Base-by-base conservation (phyloP, 306 rosid genomes). In the Vigna trinervia region DNA sequence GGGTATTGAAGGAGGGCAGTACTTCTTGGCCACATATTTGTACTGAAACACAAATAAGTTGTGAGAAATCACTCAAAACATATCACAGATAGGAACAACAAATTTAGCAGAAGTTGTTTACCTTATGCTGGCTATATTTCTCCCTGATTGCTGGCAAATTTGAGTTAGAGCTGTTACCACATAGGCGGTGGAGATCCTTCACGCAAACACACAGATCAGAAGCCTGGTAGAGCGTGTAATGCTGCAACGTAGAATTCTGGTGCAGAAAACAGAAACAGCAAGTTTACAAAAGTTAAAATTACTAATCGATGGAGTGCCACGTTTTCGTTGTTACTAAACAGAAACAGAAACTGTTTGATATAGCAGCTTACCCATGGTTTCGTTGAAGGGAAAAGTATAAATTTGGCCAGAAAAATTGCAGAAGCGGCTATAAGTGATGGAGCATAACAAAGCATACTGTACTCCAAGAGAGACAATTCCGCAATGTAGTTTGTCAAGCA, bases 391-490 rank as follows among this genome's bases (percentile, higher is more conserved):
- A 30, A 43, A 54, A 91, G 91, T 5, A 92, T 59, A 66, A 83
- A 95, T 38, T 84, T 90, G 43, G 97, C 97, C 75, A 95, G 80
- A 90, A 95, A 95, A 65, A 95, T 91, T 3, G 97, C 91, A 8
- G 99, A 89, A 41, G 97, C 97, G 26, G 99, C 97, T 19, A 89
- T 41, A 1, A 89, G 85, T 32, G 99, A 92, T 3, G 99, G 99
- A 30, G 97, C 88, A 82, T 90, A 83, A 74, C 86, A 67, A 13
- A 95, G 97, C 97, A 95, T 95, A 34, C 41, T 86, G 82, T 92
- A 95, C 73, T 95, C 98, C 85, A 94, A 66, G 48, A 94, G 95
- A 66, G 98, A 92, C 73, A 94, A 69, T 56, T 94, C 98, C 0
- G 99, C 92, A 36, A 95, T 76, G 78, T 88, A 92, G 86, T 90